Evolutionary conservation across 2,329 filamentous ascomycete genomes (phyloP).

Genomic region (Ampelomyces quisqualis): DNA sequence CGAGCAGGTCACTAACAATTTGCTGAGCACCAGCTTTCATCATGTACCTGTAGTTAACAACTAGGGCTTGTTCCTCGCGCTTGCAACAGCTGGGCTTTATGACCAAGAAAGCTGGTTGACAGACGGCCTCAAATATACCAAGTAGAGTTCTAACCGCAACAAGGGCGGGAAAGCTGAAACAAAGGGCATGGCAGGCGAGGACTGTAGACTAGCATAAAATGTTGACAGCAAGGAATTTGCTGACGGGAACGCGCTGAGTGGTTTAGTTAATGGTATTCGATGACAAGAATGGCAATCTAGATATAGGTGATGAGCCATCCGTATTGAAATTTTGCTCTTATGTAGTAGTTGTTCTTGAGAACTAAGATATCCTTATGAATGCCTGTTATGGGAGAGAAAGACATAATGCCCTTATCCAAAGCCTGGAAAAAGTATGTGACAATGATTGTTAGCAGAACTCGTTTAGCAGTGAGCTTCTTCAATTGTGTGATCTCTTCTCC

Average conservation of each 20-base stretch:
- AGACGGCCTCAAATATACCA: slow-evolving; percentile 70
- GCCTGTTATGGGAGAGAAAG: slow-evolving; percentile 64
- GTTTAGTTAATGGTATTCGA: slow-evolving; percentile 72
- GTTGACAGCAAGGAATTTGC: slow-evolving; percentile 65
- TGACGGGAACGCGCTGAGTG: slow-evolving; percentile 64
- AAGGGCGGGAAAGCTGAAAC: slow-evolving; percentile 61
- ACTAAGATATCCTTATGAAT: slow-evolving; percentile 48
- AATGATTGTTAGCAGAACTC: slow-evolving; percentile 70
- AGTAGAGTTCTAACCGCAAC: slow-evolving; percentile 64
- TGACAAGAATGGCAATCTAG: slow-evolving; percentile 68
- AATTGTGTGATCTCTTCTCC: slow-evolving; percentile 61
- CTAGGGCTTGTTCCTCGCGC: slow-evolving; percentile 64
- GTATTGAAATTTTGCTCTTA: too few species aligned
- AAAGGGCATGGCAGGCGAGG: slow-evolving; percentile 63
- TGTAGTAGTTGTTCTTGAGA: slow-evolving; percentile 29
- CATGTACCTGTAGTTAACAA: slow-evolving; percentile 72
- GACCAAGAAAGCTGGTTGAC: slow-evolving; percentile 67
- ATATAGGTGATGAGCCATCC: slow-evolving; percentile 74
- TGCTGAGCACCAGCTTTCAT: slow-evolving; percentile 76
- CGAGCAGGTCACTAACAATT: slow-evolving; percentile 69
- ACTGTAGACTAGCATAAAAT: slow-evolving; percentile 65
- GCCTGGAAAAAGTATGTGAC: slow-evolving; percentile 69
- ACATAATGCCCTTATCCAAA: slow-evolving; percentile 67
- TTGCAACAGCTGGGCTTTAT: slow-evolving; percentile 71
- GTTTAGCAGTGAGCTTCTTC: slow-evolving; percentile 64